Conservation (phyloP, 371 early-diverging fungal species). For the Mortierella sp. region DNA sequence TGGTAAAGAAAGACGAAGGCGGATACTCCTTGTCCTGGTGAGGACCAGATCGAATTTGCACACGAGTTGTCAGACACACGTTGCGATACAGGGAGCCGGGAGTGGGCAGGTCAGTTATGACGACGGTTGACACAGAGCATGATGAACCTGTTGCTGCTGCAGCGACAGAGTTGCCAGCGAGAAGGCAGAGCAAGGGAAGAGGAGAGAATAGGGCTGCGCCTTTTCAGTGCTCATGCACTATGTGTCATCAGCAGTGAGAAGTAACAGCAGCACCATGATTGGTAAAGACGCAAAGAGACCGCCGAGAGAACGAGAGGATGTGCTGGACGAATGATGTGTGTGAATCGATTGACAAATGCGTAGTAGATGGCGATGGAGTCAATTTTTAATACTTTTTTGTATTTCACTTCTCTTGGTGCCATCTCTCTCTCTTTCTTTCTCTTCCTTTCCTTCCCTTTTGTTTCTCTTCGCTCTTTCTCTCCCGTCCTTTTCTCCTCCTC, state of each 20-base stretch:
- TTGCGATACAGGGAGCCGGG: background rate
- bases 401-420: background rate
- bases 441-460: background rate
- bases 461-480: background rate
- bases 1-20: background rate
- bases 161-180: background rate
- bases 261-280: background rate
- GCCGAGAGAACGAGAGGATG: background rate
- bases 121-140: background rate
- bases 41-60: constrained; percentile 5
- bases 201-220: too few species aligned
- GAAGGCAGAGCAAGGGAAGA: background rate
- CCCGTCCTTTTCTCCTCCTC: background rate
- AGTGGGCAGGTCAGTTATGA: background rate
- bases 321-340: background rate
- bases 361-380: constrained; percentile 5
- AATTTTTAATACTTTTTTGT: too few species aligned
- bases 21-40: background rate
- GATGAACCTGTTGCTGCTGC: background rate
- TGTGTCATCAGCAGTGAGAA: background rate
- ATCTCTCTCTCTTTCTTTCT: background rate
- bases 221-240: background rate
- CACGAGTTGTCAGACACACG: background rate
- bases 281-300: background rate
- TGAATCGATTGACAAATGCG: background rate